phyloP scores from a whole-genome alignment of 768 basidiomycete genomes.

The Brasilioporus rufonigricans region DNA sequence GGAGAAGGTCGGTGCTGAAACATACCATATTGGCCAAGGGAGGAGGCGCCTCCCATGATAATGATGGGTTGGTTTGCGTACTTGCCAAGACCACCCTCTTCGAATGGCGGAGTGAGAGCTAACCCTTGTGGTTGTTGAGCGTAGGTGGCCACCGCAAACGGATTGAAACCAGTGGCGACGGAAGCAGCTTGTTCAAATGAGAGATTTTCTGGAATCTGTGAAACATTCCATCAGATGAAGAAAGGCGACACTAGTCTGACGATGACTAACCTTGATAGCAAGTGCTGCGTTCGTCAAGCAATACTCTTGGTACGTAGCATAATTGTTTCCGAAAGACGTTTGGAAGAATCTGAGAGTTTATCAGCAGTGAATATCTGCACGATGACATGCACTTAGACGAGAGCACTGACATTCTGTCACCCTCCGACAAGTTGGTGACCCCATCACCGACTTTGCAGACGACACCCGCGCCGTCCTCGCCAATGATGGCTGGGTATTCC shows the following conservation, averaged over 20 bases:
- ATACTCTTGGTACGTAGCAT: slow-evolving; percentile 24
- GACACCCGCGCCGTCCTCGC: slow-evolving; percentile 38
- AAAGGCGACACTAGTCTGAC: not conserved
- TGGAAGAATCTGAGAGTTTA: slow-evolving; percentile 4
- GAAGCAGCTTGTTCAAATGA: slow-evolving; percentile 39
- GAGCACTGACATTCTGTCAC: slow-evolving; percentile 27
- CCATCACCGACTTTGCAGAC: slow-evolving; percentile 36
- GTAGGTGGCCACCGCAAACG: slow-evolving; percentile 36
- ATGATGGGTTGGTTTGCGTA: slow-evolving; percentile 33
- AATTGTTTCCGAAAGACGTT: slow-evolving; percentile 7
- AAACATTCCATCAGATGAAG: not conserved
- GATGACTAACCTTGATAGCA: slow-evolving; percentile 12
- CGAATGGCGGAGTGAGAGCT: slow-evolving; percentile 29
- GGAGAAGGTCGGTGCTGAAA: not conserved
- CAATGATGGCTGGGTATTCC: slow-evolving; percentile 36
- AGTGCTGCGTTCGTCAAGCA: slow-evolving; percentile 14
- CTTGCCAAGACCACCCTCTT: slow-evolving; percentile 28
- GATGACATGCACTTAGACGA: not conserved
- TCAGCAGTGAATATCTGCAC: not conserved
- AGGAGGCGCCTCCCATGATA: slow-evolving; percentile 36
- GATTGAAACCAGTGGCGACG: slow-evolving; percentile 31
- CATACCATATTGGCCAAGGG: slow-evolving; percentile 38
- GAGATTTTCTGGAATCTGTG: slow-evolving; percentile 32
- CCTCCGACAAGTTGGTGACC: slow-evolving; percentile 32
- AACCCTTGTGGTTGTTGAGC: slow-evolving; percentile 24